These are phyloP conservation scores for Cutaneotrichosporon mucoides DNA, from an alignment of 1,284 basidiomycete species.

Conservation along the genomic window DNA sequence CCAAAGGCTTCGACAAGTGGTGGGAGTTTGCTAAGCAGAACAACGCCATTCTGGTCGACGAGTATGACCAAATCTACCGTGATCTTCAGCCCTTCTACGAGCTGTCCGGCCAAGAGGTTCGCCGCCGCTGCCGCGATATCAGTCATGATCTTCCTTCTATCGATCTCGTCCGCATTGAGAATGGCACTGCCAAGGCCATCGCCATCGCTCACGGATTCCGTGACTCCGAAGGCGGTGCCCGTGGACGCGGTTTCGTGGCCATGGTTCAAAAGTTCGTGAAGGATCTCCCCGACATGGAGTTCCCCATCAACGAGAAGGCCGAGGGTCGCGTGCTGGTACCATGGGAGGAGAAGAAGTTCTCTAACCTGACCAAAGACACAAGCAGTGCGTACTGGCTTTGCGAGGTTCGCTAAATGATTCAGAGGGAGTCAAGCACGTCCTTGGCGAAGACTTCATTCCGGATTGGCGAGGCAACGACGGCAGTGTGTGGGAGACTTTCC, in stretches of 20 bases:
- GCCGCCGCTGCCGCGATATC: slow-evolving; percentile 67
- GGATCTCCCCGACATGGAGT: slow-evolving; percentile 82
- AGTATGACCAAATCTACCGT: slow-evolving; percentile 75
- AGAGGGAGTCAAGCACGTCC: slow-evolving; percentile 61
- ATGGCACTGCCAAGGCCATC: slow-evolving; percentile 62
- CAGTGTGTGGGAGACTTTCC: slow-evolving; percentile 85
- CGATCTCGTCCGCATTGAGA: slow-evolving; percentile 71
- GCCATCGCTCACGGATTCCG: slow-evolving; percentile 60
- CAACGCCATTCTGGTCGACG: slow-evolving; percentile 76
- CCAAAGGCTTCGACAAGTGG: slow-evolving; percentile 85
- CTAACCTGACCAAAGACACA: slow-evolving; percentile 60
- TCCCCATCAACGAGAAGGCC: slow-evolving; percentile 84
- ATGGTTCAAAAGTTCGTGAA: slow-evolving; percentile 69
- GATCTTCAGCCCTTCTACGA: slow-evolving; percentile 79
- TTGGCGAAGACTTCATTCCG: slow-evolving; percentile 66
- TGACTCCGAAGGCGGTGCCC: slow-evolving; percentile 66
- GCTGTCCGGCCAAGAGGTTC: slow-evolving; percentile 66
- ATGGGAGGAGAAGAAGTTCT: slow-evolving; percentile 69
- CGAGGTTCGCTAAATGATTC: background rate
- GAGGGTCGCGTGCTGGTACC: slow-evolving; percentile 89
- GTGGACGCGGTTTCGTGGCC: slow-evolving; percentile 67
- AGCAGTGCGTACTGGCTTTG: slow-evolving; percentile 37
- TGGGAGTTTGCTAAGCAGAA: slow-evolving; percentile 72
- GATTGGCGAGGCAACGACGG: slow-evolving; percentile 74
- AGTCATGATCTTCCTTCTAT: slow-evolving; percentile 68